A percentile compares a stretch with the other conserved stretches of the same genome.
phyloP scores from a whole-genome alignment of 306 rosid genomes.

The Hylodesmum podocarpum region DNA sequence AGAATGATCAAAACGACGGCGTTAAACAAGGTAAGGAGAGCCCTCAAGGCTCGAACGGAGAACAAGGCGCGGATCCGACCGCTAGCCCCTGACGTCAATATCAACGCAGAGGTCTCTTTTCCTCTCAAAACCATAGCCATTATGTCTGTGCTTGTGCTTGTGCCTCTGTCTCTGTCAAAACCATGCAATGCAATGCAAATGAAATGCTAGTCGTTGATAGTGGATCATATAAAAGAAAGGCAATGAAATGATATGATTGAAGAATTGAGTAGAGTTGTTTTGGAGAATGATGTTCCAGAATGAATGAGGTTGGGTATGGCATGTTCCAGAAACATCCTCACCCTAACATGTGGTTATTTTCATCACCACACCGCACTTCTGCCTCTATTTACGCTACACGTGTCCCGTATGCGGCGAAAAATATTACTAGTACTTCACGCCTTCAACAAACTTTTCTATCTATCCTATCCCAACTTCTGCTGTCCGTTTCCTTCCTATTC shows the following conservation, averaged over 20 bases:
- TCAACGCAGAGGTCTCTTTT: slow-evolving; percentile 15
- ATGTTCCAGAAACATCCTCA: not conserved
- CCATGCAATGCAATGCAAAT: too few species aligned
- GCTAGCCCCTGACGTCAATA: slow-evolving; percentile 74
- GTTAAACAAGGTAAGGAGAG: slow-evolving; percentile 44
- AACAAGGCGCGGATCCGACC: slow-evolving; percentile 59
- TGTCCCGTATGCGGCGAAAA: not conserved
- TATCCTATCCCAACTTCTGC: not conserved
- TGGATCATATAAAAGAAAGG: not conserved
- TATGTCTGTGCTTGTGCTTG: too few species aligned
- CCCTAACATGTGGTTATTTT: not conserved
- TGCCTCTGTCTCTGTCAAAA: too few species aligned
- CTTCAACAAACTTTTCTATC: not conserved
- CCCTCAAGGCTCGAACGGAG: slow-evolving; percentile 46
- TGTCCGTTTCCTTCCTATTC: not conserved
- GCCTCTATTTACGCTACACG: not conserved
- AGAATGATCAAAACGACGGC: slow-evolving; percentile 44
- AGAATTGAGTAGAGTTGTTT: too few species aligned
- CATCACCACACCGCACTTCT: not conserved
- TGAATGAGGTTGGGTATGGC: not conserved
- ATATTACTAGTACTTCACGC: not conserved
- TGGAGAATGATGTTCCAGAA: not conserved
- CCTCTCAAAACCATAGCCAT: not conserved
- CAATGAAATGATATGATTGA: too few species aligned
- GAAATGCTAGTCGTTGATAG: too few species aligned